Evolutionary conservation across 2,329 filamentous ascomycete genomes (phyloP), one percentile per base, ranked within the genome.

Genomic region (Aspergillus sp.): DNA sequence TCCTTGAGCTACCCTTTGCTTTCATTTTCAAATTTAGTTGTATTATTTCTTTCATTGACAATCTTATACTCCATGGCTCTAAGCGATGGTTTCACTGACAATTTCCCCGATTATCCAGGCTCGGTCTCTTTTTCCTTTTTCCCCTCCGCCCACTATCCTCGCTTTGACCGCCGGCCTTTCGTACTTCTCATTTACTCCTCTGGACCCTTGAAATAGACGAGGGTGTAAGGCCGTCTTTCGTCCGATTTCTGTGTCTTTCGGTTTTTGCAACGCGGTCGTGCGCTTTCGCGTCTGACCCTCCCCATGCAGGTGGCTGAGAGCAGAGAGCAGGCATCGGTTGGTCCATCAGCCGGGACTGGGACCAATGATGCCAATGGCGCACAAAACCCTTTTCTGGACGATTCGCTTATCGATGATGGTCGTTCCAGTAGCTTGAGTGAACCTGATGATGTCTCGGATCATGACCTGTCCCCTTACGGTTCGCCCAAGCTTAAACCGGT

Each of bases 391-490:
- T 57, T 64, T 37, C 50, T 66, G 20, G 64, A 65, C 50, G 79
- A 80, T 55, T 59, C 62, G 46, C 57, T 70, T 51, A 65, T 68
- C 58, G 82, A 84, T 60, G 87, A 86, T 65, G 84, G 83, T 65
- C 77, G 86, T 46, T 96, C 90, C 35, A 97, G 91, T 69, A 93
- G 90, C 61, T 77, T 97, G 59, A 96, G 89, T 72, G 91, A 96
- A 60, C 87, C 95, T 48, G 90, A 90, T 62, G 88, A 95, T 60
- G 84, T 88, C 53, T 79, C 75, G 39, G 85, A 88, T 45, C 82
- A 86, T 53, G 85, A 79, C 43, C 70, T 70, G 3, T 70, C 70
- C 10, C 73, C 85, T 46, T 79, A 79, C 51, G 77, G 69, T 60
- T 68, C 65, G 49, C 70, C 62, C 46, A 68, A 56, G 57, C 75